Base-by-base conservation (phyloP, 1,284 basidiomycete species). In the Puccinia hordei region DNA sequence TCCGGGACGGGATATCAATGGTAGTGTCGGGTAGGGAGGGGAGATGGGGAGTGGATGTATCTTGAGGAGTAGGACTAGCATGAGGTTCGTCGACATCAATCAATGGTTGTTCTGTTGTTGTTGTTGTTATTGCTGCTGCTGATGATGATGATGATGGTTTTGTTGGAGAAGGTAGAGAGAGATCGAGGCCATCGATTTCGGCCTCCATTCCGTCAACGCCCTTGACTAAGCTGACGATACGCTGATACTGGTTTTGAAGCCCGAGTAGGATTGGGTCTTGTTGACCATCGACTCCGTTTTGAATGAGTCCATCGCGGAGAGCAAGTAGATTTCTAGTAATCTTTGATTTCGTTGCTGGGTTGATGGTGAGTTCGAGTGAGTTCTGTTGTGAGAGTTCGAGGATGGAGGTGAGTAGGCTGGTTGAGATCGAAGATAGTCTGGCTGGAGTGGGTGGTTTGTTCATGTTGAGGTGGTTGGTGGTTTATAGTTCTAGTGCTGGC, bases 391-490 rank as follows among this genome's bases (percentile, higher is more conserved):
- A 72, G 0, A 80, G 41, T 19, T 80, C 77, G 0, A 80, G 57
- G 35, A 80, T 71, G 1, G 68, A 61, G 12, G 66, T 57, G 15
- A 80, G 69, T n/a, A 72, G 66, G 33, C 66, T 71, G 30, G 66
- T 71, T 9, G 77, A 72, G 44, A 80, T 69, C 8, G 68, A 68
- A n/a, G 77, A 80, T 6, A 80, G 77, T 72, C 77, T 44, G 6
- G 68, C 77, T 35, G 77, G 68, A 22, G 38, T 71, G 13, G 77
- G 77, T 33, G 77, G 35, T 41, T 61, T 74, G 53, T 9, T 66
- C 8, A 0, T 73, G 3, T 2, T 51, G 44, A 49, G 8, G 61
- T n/a, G 12, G 30, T 41, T 10, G 57, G 27, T 59, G 57, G 24
- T 30, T n/a, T n/a, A n/a, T n/a, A n/a, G n/a, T n/a, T n/a, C n/a